Evolutionary conservation across 1,284 basidiomycete species (phyloP), one percentile per base, ranked within the genome.

Genomic region (Ceratobasidium papillatum): DNA sequence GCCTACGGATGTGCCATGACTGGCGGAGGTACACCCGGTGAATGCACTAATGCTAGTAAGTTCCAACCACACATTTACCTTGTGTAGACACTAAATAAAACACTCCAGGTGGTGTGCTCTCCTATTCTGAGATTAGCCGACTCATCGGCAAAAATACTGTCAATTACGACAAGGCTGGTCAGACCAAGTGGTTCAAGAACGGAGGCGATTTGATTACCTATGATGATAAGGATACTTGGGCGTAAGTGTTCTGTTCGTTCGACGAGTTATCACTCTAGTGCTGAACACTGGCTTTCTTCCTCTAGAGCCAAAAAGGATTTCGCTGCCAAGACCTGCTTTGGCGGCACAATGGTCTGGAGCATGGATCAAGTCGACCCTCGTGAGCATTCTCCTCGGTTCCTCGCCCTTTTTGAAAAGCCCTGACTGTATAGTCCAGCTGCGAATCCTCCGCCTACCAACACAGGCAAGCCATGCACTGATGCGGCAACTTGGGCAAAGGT

Each of bases 161-260:
- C 30, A 49, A 65, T 30, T 65, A 65, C n/a, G 63, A 65, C 63
- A 65, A 65, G 30, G 25, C 27, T 45, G 45, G 63, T 11, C 45
- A 65, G 32, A 65, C 63, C 25, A 65, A 65, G n/a, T 65, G 63
- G 63, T 65, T 65, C 63, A 65, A 65, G 63, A 65, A 52, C 63
- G 63, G 45, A 27, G 63, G 63, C 27, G 63, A 63, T 38, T 63
- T 63, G 61, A 63, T 63, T 45, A 63, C 61, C 41, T 63, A 63
- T 38, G 61, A 63, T 30, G 63, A 65, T 43, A 52, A 65, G 32
- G 63, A 65, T 34, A 65, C 63, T 51, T 65, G 63, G 63, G 47
- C 43, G 63, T 65, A 51, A 51, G 63, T 36, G 22, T 8, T 9
- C n/a, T 19, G 7, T 14, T 9, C 47, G 8, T 7, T 30, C n/a